Percentiles rank a stretch among this genome's conserved stretches.
These are phyloP conservation scores for Colletotrichum tropicicola DNA, from an alignment of 2,329 filamentous ascomycete genomes.

Conservation along the genomic window DNA sequence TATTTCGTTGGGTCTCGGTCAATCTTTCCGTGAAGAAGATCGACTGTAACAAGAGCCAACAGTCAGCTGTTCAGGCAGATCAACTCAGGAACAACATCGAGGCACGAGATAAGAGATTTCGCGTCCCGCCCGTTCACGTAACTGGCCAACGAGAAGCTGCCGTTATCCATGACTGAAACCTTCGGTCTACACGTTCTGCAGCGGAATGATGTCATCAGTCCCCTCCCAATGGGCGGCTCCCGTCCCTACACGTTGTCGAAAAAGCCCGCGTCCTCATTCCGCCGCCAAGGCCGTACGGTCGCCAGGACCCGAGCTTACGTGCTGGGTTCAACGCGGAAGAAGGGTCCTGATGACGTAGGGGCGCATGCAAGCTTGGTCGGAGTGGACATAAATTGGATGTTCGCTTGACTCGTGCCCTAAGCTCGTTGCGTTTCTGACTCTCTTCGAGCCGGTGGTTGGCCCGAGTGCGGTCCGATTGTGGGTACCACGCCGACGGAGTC, in stretches of 20 bases:
- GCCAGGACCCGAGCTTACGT: neutral
- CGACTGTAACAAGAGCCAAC: no score
- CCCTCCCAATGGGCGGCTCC: neutral
- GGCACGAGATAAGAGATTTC: neutral
- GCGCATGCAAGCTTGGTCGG: neutral
- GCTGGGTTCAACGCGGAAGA: conserved; percentile 9
- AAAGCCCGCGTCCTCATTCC: neutral
- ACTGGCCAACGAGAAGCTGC: neutral
- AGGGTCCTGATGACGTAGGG: conserved; percentile 5
- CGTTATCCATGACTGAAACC: conserved; percentile 10
- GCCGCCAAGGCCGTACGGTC: neutral
- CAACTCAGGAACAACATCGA: neutral
- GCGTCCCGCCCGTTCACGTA: neutral
- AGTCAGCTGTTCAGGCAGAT: neutral
- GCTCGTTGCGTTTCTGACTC: neutral
- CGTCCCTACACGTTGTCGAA: conserved; percentile 1
- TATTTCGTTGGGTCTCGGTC: neutral
- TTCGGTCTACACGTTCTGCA: conserved; percentile 1
- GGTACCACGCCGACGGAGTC: neutral
- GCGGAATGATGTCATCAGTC: conserved; percentile 27
- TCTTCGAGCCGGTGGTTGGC: conserved; percentile 9
- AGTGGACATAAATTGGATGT: conserved; percentile 10
- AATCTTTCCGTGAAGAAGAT: neutral
- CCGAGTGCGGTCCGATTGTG: conserved; percentile 11
- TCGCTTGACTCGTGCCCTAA: conserved; percentile 1